Conservation (phyloP, 345 rosid genomes). For the Brassica carinata region DNA sequence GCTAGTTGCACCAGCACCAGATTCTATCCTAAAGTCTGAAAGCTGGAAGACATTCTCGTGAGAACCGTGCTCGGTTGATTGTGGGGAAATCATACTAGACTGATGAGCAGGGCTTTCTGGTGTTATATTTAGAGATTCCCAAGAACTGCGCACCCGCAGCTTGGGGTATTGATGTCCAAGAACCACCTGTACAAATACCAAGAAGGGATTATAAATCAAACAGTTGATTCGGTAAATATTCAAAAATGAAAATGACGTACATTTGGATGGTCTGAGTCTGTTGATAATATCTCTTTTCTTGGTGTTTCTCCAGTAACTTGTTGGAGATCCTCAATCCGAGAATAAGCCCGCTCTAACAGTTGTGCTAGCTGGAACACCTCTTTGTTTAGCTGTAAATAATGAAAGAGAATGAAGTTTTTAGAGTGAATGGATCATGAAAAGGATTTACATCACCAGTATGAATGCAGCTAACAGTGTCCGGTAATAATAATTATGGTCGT, state of each 20-base stretch:
- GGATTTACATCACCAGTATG: constrained; percentile 6
- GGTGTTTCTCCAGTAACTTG: constrained; percentile 43
- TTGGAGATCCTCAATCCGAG: constrained; percentile 65
- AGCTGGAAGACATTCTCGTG: constrained; percentile 62
- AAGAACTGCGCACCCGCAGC: constrained; percentile 64
- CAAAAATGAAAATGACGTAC: constrained; percentile 1
- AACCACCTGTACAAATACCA: constrained; percentile 50
- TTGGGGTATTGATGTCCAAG: constrained; percentile 63
- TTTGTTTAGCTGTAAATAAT: constrained; percentile 56
- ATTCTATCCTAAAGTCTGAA: constrained; percentile 52
- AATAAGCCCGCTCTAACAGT: constrained; percentile 56
- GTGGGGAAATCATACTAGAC: constrained; percentile 49
- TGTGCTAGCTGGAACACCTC: constrained; percentile 58
- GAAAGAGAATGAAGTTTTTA: constrained; percentile 12
- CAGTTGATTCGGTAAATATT: not conserved
- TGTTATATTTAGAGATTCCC: constrained; percentile 52
- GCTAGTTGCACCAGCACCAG: constrained; percentile 33
- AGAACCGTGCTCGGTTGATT: constrained; percentile 59
- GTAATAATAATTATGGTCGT: not conserved
- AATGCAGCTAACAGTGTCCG: not conserved
- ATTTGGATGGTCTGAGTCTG: constrained; percentile 39
- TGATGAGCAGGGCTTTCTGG: constrained; percentile 50
- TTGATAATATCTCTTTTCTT: constrained; percentile 40
- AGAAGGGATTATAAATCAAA: constrained; percentile 10
- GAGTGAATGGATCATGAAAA: constrained; percentile 15